A percentile compares a stretch with the other conserved stretches of the same genome.
These are phyloP conservation scores for Graphilbum sp. DNA, from an alignment of 2,329 filamentous ascomycete species.

Conservation along the genomic window DNA sequence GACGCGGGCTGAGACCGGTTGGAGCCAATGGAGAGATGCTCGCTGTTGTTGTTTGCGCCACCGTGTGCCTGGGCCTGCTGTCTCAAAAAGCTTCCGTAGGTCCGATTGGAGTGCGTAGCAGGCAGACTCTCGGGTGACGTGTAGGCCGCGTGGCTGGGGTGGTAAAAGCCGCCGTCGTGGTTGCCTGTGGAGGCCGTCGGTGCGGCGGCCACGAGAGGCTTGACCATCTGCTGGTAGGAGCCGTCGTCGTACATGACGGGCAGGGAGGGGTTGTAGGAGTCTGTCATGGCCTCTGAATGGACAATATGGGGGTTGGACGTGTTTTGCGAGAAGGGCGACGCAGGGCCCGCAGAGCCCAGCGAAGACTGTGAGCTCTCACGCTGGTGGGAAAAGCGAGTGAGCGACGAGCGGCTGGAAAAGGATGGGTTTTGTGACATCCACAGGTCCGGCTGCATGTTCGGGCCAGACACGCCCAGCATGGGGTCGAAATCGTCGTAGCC, in stretches of 20 bases:
- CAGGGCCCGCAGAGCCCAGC: conserved; percentile 40
- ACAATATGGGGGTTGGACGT: conserved; percentile 43
- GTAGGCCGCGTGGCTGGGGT: conserved; percentile 20
- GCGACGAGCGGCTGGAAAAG: conserved; percentile 15
- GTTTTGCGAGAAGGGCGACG: conserved; percentile 39
- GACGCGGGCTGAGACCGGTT: conserved; percentile 34
- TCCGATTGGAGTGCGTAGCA: no score
- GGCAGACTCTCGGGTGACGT: conserved; percentile 17
- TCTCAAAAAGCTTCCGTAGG: no score
- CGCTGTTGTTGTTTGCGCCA: conserved; percentile 6
- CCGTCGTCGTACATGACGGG: background rate
- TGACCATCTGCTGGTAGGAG: conserved; percentile 26
- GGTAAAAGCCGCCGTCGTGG: conserved; percentile 23
- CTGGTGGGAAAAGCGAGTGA: conserved; percentile 30
- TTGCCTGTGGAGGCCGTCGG: background rate
- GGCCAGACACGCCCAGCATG: conserved; percentile 11
- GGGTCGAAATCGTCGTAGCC: conserved; percentile 7
- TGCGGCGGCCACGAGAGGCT: conserved; percentile 14
- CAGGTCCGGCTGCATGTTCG: conserved; percentile 22
- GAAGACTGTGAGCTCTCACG: conserved; percentile 47
- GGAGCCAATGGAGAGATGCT: conserved; percentile 22
- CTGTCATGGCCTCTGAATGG: conserved; percentile 25
- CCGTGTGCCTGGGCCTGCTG: conserved; percentile 11
- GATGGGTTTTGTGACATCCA: conserved; percentile 19
- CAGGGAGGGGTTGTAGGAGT: background rate